Evolutionary conservation across 495 filamentous ascomycete genomes (phyloP).

Genomic region (Penicilliopsis zonata): DNA sequence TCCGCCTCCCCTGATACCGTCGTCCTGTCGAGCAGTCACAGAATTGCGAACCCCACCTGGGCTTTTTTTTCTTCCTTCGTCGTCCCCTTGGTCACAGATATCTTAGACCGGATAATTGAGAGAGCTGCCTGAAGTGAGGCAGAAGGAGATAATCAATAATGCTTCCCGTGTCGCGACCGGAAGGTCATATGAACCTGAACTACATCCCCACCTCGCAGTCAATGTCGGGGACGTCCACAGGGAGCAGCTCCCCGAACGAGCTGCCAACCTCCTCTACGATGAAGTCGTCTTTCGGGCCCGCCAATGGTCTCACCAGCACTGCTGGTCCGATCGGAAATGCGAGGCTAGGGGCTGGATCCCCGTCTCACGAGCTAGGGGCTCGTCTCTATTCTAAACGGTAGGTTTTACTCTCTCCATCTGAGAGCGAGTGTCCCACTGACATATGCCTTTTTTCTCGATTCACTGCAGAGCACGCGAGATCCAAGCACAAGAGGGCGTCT

Average conservation of each 20-base stretch:
- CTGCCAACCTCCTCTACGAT: conserved; percentile 52
- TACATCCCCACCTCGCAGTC: conserved; percentile 62
- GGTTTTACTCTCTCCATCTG: conserved; percentile 15
- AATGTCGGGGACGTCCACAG: conserved; percentile 76
- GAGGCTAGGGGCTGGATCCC: conserved; percentile 89
- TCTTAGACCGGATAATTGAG: no score
- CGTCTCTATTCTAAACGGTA: conserved; percentile 89
- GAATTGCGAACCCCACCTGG: no score
- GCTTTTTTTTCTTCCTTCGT: conserved; percentile 7
- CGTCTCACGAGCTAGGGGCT: conserved; percentile 78
- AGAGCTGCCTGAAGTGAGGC: not conserved
- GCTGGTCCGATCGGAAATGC: conserved; percentile 59
- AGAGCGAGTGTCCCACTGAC: not conserved
- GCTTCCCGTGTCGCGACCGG: conserved; percentile 62
- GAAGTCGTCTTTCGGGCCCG: conserved; percentile 65
- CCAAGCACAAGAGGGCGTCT: conserved; percentile 88
- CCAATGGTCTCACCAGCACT: conserved; percentile 48
- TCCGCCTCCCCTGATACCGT: no score
- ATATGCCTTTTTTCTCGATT: not conserved
- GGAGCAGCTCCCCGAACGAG: conserved; percentile 80
- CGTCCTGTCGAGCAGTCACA: no score
- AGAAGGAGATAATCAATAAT: conserved; percentile 52
- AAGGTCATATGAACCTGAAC: conserved; percentile 67
- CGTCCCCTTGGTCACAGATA: conserved; percentile 12
- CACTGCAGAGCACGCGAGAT: conserved; percentile 75